phyloP scores from a whole-genome alignment of 805 yeast genomes.

The Blastobotrys peoriensis region DNA sequence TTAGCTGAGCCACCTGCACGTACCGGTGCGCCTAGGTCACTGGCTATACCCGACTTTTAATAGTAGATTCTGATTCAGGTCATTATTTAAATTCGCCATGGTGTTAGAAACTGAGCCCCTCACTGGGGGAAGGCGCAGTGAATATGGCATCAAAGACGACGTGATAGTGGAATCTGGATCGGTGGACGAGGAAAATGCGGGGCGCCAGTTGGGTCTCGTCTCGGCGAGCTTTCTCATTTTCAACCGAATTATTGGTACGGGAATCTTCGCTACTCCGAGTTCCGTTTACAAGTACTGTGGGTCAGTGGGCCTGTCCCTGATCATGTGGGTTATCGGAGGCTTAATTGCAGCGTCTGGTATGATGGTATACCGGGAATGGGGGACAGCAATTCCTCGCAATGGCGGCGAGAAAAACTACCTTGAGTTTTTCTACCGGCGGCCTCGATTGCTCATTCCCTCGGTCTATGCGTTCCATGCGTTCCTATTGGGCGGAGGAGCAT shows the following conservation, averaged over 20 bases:
- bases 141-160: too few species aligned
- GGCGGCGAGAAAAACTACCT: constrained; percentile 69
- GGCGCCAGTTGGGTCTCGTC: constrained; percentile 28
- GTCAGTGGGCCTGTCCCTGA: constrained; percentile 49
- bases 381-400: constrained; percentile 55
- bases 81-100: too few species aligned
- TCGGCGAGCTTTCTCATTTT: constrained; percentile 42
- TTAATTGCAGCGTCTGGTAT: constrained; percentile 49
- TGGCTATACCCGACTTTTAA: too few species aligned
- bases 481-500: constrained; percentile 55
- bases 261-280: constrained; percentile 64
- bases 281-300: constrained; percentile 53
- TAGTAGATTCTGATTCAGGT: too few species aligned
- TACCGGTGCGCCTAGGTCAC: too few species aligned
- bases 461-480: constrained; percentile 48
- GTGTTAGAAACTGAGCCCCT: too few species aligned
- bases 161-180: too few species aligned
- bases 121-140: too few species aligned
- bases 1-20: too few species aligned
- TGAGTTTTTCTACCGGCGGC: constrained; percentile 50
- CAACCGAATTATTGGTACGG: constrained; percentile 70
- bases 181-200: too few species aligned
- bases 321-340: constrained; percentile 61
- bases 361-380: constrained; percentile 58
- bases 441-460: constrained; percentile 47